These are phyloP conservation scores for Phytophthora europaea DNA, from an alignment of 352 stramenopile genomes.

Conservation along the genomic window DNA sequence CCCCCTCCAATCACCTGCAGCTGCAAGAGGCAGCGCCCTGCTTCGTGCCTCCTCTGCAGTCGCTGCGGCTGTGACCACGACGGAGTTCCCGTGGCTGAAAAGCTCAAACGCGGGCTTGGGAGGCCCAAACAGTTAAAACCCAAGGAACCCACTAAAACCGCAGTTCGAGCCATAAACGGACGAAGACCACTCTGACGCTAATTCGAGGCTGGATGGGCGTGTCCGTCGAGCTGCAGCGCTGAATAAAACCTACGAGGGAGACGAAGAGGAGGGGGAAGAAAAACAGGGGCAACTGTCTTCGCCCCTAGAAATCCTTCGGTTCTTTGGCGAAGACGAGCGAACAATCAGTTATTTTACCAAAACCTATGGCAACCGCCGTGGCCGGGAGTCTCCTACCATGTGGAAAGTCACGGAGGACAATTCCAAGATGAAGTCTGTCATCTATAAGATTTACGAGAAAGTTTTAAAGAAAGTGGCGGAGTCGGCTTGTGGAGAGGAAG, in stretches of 20 bases:
- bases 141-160: not conserved
- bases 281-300: not conserved
- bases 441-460: constrained; percentile 3
- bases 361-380: not conserved
- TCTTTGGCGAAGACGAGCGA: constrained; percentile 6
- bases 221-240: not conserved
- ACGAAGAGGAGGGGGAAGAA: constrained; percentile 1
- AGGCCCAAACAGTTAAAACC: constrained; percentile 5
- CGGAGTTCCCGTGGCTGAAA: not conserved
- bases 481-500: not conserved
- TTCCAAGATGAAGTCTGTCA: not conserved
- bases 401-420: not conserved
- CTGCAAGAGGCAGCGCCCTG: not conserved
- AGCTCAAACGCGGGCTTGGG: not conserved
- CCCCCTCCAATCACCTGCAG: not conserved
- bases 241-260: constrained; percentile 6
- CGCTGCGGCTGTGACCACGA: not conserved
- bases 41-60: not conserved
- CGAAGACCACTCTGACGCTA: not conserved
- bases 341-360: not conserved
- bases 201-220: constrained; percentile 2
- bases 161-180: not conserved
- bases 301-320: constrained; percentile 1
- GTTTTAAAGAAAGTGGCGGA: not conserved
- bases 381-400: not conserved